phyloP scores from a whole-genome alignment of 2,329 filamentous ascomycete species.

The Hysterium pulicare region DNA sequence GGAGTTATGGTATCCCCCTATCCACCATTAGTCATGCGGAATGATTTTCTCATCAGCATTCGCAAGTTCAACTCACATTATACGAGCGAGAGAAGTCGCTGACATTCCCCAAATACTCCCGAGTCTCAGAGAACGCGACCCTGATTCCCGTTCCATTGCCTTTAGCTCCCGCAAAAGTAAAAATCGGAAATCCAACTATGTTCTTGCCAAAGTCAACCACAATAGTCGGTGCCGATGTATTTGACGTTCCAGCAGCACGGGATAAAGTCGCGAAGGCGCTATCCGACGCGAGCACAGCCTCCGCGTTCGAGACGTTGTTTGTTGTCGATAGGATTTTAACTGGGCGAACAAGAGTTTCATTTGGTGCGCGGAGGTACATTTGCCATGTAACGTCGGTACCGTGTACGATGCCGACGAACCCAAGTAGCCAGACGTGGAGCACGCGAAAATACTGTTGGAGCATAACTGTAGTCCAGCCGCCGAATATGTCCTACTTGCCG shows the following conservation, averaged over 20 bases:
- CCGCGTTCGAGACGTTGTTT: conserved; percentile 1
- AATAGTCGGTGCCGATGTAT: background rate
- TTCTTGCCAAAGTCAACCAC: background rate
- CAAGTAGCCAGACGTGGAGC: too few relatives aligned
- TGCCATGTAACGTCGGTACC: too few relatives aligned
- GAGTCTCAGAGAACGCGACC: conserved; percentile 1
- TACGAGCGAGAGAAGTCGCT: conserved; percentile 1
- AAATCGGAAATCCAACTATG: background rate
- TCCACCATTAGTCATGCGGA: background rate
- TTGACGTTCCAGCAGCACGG: background rate
- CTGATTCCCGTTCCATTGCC: background rate
- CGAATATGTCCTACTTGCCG: too few relatives aligned
- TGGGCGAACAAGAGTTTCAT: background rate
- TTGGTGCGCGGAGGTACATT: background rate
- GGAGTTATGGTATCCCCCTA: background rate
- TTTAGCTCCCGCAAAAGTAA: conserved; percentile 1
- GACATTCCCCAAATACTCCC: background rate
- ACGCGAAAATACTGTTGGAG: too few relatives aligned
- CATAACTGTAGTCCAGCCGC: too few relatives aligned
- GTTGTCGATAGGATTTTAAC: background rate
- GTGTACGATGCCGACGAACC: too few relatives aligned
- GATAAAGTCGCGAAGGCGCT: background rate
- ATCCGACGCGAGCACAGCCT: background rate
- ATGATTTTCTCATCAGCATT: background rate
- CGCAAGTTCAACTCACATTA: too few relatives aligned